Evolutionary conservation across 2,329 filamentous ascomycete genomes (phyloP), one percentile per base, ranked within the genome.

Genomic region (Neoscytalidium dimidiatum): DNA sequence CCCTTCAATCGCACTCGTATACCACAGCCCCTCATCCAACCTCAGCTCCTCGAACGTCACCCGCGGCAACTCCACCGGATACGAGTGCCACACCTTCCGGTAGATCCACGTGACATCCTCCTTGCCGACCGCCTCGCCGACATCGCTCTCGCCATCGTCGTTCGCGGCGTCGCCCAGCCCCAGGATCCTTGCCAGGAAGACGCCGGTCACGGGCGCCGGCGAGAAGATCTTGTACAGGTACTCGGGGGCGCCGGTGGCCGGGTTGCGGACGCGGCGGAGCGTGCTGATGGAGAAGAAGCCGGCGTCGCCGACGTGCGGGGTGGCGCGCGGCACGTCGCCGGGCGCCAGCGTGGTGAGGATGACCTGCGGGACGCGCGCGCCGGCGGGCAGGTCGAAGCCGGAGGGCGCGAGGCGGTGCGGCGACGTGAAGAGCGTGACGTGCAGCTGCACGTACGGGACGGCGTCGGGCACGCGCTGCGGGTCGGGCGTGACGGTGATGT

Each of bases 401-500:
- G 76, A 76, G 0, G 90, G 85, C 21, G 86, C 88, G n/a, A 96
- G 84, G n/a, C 80, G 83, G 70, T 88, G 86, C 0, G 92, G 88
- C 11, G 92, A 92, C 0, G 94, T 84, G 72, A 99, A 94, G 0
- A 98, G 86, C 0, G 94, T 98, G 61, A 97, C 94, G 72, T 98
- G 90, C 0, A 98, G 84, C 53, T 86, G 85, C 2, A 92, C 91
- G 75, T 97, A 99, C 0, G 92, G 91, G n/a, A 97, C 89, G 51
- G 85, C 77, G 69, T 95, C 90, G 1, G 96, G 92, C 3, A 80
- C 77, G 33, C 85, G 82, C 62, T 70, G 53, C 0, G 79, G 75
- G 13, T 79, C 75, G 1, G 75, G 72, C 11, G 76, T 74, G 65
- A 89, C 77, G 5, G 76, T 78, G 71, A 98, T 90, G 65, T 86